phyloP scores from a whole-genome alignment of 2,329 filamentous ascomycete genomes.

The Ophiostoma sp. region DNA sequence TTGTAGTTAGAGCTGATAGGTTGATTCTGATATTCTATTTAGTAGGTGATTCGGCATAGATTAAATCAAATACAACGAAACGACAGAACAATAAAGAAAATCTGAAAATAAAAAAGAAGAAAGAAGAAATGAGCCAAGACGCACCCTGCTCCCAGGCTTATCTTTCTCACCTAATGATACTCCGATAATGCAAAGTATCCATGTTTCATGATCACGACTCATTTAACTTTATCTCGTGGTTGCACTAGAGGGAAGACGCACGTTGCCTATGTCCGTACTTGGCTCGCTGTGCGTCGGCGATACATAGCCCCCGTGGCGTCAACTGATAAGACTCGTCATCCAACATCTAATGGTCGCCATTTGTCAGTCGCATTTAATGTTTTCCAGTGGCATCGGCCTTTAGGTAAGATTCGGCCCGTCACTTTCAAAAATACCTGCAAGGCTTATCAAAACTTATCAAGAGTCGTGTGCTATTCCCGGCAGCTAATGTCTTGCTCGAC shows the following conservation, averaged over 20 bases:
- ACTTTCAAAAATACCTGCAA: not conserved
- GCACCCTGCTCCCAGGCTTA: constrained; percentile 2
- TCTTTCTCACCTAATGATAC: constrained; percentile 1
- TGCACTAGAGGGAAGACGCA: not conserved
- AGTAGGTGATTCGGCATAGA: not conserved
- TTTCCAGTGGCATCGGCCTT: not conserved
- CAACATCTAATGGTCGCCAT: not conserved
- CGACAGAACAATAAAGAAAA: not conserved
- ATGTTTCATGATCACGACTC: not conserved
- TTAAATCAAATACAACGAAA: not conserved
- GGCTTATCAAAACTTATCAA: not conserved
- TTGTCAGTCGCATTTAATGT: not conserved
- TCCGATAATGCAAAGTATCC: not conserved
- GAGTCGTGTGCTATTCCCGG: not conserved
- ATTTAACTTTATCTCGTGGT: not conserved
- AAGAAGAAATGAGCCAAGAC: not conserved
- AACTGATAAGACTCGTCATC: not conserved
- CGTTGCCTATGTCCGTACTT: not conserved
- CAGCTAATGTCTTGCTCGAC: not conserved
- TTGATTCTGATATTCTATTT: not conserved
- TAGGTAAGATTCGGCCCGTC: not conserved
- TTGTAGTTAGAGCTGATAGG: not conserved
- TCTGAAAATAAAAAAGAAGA: not conserved
- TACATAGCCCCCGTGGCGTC: not conserved
- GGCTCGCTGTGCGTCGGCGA: not conserved